phyloP scores from a whole-genome alignment of 345 rosid species.

The Eucalyptus viminalis region DNA sequence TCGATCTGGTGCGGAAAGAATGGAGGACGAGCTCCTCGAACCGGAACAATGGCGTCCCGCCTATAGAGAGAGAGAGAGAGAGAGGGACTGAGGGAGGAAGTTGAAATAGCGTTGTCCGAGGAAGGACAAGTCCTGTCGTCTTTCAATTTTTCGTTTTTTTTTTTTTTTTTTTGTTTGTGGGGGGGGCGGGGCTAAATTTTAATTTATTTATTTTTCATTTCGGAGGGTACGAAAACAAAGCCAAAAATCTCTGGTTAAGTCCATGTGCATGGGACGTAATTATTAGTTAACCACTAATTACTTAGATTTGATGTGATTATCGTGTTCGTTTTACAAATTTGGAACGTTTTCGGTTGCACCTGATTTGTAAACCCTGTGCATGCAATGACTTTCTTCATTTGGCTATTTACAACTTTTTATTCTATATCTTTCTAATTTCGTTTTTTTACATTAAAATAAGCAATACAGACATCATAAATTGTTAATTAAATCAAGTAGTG shows the following conservation, averaged over 20 bases:
- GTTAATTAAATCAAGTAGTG: rapidly evolving
- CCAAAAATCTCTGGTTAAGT: neutral
- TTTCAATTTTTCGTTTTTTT: neutral
- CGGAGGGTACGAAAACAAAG: neutral
- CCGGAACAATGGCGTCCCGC: neutral
- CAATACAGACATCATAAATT: rapidly evolving
- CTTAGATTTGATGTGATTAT: neutral
- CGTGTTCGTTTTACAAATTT: neutral
- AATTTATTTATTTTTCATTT: neutral
- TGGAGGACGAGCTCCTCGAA: neutral
- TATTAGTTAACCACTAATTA: neutral
- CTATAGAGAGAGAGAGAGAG: neutral
- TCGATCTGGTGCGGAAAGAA: neutral
- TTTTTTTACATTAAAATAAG: neutral
- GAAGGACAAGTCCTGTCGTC: neutral
- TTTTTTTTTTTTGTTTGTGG: too few relatives aligned
- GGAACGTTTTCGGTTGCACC: neutral
- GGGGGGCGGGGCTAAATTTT: neutral
- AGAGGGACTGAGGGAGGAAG: neutral
- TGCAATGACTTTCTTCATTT: neutral
- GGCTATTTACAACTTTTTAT: neutral
- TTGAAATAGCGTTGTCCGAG: neutral
- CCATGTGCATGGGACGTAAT: neutral
- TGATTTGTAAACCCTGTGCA: rapidly evolving
- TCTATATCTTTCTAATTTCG: neutral